A percentile compares a stretch with the other conserved stretches of the same genome.
These are phyloP conservation scores for Oryza australiensis DNA, from an alignment of 176 grass and related monocot species.

Conservation along the genomic window DNA sequence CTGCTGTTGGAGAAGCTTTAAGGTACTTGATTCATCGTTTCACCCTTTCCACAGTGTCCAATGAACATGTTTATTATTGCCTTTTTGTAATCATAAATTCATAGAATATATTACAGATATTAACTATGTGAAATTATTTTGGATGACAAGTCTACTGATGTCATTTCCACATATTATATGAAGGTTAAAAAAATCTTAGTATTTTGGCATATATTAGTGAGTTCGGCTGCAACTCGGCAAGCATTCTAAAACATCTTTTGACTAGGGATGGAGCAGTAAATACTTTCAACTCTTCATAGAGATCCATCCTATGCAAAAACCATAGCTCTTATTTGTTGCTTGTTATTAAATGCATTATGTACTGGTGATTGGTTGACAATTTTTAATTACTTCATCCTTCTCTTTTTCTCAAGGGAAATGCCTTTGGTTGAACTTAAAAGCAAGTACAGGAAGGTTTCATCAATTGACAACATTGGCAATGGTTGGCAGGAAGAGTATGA, in stretches of 20 bases:
- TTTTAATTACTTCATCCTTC: background rate
- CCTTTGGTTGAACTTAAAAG: slow-evolving; percentile 66
- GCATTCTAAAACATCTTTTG: background rate
- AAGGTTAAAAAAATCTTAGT: too few relatives aligned
- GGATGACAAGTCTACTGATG: background rate
- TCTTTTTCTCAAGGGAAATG: slow-evolving; percentile 69
- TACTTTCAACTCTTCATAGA: slow-evolving; percentile 32
- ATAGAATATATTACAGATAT: background rate
- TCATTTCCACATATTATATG: background rate
- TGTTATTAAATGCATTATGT: slow-evolving; percentile 3
- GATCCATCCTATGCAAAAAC: slow-evolving; percentile 5
- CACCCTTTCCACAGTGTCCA: background rate
- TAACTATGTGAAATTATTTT: background rate
- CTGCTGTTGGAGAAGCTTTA: slow-evolving; percentile 81
- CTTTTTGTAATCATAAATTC: background rate
- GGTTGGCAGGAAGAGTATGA: slow-evolving; percentile 90
- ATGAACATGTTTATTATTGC: background rate
- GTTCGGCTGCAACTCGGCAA: background rate
- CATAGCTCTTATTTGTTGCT: background rate
- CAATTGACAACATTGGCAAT: slow-evolving; percentile 66
- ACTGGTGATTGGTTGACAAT: background rate
- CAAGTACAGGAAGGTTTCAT: slow-evolving; percentile 85
- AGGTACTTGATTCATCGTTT: slow-evolving; percentile 57
- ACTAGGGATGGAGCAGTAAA: background rate
- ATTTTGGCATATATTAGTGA: background rate